phyloP scores from a whole-genome alignment of 345 rosid species.

The Camelina laxa region DNA sequence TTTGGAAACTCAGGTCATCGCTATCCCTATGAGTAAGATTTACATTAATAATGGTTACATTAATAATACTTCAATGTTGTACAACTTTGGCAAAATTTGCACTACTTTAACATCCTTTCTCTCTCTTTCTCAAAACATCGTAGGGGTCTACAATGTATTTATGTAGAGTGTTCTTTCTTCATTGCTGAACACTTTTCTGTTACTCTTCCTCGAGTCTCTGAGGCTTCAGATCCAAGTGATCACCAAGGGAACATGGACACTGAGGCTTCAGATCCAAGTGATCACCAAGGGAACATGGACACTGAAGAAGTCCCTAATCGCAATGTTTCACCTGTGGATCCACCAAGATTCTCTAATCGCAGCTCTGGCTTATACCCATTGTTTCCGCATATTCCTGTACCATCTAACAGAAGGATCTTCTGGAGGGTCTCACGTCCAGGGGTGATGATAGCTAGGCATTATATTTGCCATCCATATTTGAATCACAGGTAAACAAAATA shows the following conservation, averaged over 20 bases:
- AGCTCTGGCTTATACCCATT: neutral
- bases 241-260: too few species aligned
- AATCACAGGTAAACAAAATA: neutral
- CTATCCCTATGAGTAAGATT: neutral
- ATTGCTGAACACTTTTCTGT: neutral
- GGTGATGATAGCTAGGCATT: neutral
- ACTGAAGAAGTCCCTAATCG: neutral
- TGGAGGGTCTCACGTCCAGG: neutral
- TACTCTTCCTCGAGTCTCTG: too few species aligned
- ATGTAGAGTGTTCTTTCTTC: neutral
- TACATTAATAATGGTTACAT: neutral
- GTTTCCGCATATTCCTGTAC: neutral
- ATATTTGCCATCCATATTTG: neutral
- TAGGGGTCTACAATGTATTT: neutral
- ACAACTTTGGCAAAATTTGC: neutral
- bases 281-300: too few species aligned
- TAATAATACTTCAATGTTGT: neutral
- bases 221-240: neutral
- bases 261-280: neutral
- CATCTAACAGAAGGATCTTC: neutral
- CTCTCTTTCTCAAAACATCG: neutral
- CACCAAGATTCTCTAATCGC: neutral
- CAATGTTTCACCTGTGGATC: neutral
- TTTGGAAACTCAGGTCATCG: neutral
- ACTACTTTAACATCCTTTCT: neutral